These are phyloP conservation scores for Papilionanthe hybrid DNA, from an alignment of 116 monocot species.

Conservation along the genomic window DNA sequence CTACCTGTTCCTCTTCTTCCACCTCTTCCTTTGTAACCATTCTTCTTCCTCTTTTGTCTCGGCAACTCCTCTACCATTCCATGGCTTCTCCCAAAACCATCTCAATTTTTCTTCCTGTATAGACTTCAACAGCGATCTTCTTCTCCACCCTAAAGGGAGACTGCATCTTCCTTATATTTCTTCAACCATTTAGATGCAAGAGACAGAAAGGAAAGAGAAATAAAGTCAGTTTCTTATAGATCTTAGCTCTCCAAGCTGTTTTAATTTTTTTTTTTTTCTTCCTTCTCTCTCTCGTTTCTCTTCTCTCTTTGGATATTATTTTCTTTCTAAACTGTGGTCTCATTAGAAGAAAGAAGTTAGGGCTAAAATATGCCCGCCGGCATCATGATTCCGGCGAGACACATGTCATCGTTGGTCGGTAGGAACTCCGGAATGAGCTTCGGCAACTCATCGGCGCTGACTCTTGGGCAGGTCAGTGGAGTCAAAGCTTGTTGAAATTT, in stretches of 20 bases:
- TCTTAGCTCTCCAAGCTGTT: neutral
- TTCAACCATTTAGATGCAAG: neutral
- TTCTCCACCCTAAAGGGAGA: too few relatives aligned
- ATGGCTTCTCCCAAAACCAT: slow-evolving; percentile 14
- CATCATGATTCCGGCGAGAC: slow-evolving; percentile 84
- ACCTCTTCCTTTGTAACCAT: slow-evolving; percentile 10
- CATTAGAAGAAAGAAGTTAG: neutral
- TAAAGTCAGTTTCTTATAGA: neutral
- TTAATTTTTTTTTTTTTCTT: neutral
- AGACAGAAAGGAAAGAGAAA: slow-evolving; percentile 3
- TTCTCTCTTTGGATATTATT: neutral
- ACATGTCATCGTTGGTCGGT: slow-evolving; percentile 61
- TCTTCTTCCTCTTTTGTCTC: slow-evolving; percentile 10
- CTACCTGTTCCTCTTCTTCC: slow-evolving; percentile 21
- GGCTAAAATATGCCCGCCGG: slow-evolving; percentile 51
- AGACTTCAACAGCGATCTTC: neutral
- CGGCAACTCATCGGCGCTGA: slow-evolving; percentile 40
- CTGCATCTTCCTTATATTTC: neutral
- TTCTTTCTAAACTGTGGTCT: neutral
- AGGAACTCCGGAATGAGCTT: slow-evolving; percentile 38
- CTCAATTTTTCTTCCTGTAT: neutral
- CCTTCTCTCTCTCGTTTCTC: neutral
- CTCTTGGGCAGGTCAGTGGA: slow-evolving; percentile 51
- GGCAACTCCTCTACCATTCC: slow-evolving; percentile 10
- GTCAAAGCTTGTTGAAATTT: neutral